These are phyloP conservation scores for Soucietia sequanensis DNA, from an alignment of 805 yeast genomes.

Conservation along the genomic window DNA sequence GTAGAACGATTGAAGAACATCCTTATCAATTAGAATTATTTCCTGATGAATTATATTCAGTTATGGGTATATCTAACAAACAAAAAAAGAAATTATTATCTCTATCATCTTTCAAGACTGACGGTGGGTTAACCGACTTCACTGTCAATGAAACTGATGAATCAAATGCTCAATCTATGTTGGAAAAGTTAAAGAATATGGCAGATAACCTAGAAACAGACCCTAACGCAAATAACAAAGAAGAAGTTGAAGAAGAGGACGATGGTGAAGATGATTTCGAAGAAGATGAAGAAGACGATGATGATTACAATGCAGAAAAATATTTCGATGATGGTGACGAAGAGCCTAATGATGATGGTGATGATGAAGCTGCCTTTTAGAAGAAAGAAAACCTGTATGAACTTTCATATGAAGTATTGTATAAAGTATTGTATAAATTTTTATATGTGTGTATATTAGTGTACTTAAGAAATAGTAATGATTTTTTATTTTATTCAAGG, in stretches of 20 bases:
- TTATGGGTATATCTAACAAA: conserved; percentile 62
- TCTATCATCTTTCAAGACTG: conserved; percentile 36
- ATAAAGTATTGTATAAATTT: no score
- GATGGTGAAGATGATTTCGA: conserved; percentile 67
- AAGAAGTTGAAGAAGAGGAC: conserved; percentile 40
- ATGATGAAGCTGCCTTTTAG: conserved; percentile 69
- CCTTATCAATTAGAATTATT: conserved; percentile 70
- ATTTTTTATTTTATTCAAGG: no score
- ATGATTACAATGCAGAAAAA: conserved; percentile 76
- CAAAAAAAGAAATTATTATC: conserved; percentile 50
- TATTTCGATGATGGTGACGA: conserved; percentile 71
- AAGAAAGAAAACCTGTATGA: neutral
- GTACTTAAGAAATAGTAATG: no score
- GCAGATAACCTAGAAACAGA: conserved; percentile 47
- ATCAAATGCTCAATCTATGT: conserved; percentile 37
- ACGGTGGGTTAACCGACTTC: conserved; percentile 38
- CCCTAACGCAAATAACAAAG: conserved; percentile 35
- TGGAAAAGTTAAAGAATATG: conserved; percentile 40
- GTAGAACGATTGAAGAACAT: conserved; percentile 72
- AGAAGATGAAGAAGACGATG: conserved; percentile 71
- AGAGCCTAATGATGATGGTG: conserved; percentile 59
- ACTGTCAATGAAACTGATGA: conserved; percentile 31
- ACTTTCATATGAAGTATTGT: no score
- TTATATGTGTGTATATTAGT: no score
- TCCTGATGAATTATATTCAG: conserved; percentile 73